phyloP scores from a whole-genome alignment of 768 basidiomycete species.

The Serendipita vermifera region DNA sequence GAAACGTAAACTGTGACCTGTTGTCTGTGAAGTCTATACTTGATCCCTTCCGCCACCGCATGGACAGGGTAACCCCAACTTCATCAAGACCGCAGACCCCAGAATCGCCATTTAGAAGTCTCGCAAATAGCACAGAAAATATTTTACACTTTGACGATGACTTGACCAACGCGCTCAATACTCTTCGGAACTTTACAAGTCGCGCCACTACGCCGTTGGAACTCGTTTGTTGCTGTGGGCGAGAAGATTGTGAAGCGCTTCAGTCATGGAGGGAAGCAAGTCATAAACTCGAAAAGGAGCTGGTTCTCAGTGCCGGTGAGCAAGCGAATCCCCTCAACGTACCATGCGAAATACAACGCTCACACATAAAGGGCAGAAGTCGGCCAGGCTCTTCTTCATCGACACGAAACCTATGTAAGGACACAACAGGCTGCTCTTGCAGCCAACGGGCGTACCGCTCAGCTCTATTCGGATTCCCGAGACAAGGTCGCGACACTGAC shows the following conservation, averaged over 20 bases:
- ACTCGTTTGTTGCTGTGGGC: conserved; percentile 51
- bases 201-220: conserved; percentile 45
- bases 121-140: conserved; percentile 25
- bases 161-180: conserved; percentile 53
- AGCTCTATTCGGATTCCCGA: conserved; percentile 13
- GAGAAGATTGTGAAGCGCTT: conserved; percentile 51
- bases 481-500: conserved; percentile 20
- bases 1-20: background rate
- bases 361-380: conserved; percentile 42
- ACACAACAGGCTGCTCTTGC: conserved; percentile 39
- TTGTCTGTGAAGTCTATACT: background rate
- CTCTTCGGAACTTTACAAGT: conserved; percentile 38
- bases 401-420: conserved; percentile 77
- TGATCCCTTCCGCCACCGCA: background rate
- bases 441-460: conserved; percentile 12
- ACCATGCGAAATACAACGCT: conserved; percentile 10
- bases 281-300: conserved; percentile 56
- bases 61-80: conserved; percentile 9
- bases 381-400: conserved; percentile 73
- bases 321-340: conserved; percentile 6
- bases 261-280: conserved; percentile 52
- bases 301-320: conserved; percentile 80
- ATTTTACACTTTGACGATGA: conserved; percentile 32
- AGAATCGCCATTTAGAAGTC: conserved; percentile 38
- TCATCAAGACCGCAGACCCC: conserved; percentile 33